Base-by-base conservation (phyloP, 345 rosid species). In the Syzygium oleosum region DNA sequence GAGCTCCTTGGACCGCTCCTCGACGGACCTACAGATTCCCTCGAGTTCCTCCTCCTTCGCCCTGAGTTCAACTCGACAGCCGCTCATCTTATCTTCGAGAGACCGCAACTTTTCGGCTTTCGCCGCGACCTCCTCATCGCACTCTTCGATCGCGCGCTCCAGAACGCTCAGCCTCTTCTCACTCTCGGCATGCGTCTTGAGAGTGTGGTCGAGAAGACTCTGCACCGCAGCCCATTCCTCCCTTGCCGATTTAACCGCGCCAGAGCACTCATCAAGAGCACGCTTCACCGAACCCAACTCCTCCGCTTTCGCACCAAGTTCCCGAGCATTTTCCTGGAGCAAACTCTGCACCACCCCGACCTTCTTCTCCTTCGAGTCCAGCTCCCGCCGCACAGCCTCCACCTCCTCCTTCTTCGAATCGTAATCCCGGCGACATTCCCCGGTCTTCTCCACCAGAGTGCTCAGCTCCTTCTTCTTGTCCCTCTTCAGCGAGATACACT, bases 161-260 rank as follows among this genome's bases (percentile, higher is more conserved):
- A 85, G 8, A 65, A 29, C 41, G 17, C 12, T 58, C 38, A 90
- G 59, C 87, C 89, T 51, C 49, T 54, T 54, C 34, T 86, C 88
- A 73, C 77, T 88, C 17, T 22, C 14, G 58, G 88, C 86, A 19
- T 87, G 68, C 88, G 87, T 87, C 41, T 55, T 52, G 27, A 52
- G 5, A 51, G 88, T 59, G 34, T 89, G 84, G 65, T 63, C 63
- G 84, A 92, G 46, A 31, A 9, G 16, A 4, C 56, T 51, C 16
- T 79, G 55, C 23, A 90, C 7, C 51, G 54, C 55, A 78, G 34
- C 68, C 89, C 91, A 55, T 29, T 88, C 88, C 52, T 88, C 56
- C 56, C 85, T 90, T 23, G 88, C 31, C 41, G 78, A 65, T 65
- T 65, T 65, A 31, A 65, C 78, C 14, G 11, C 16, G 22, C 41